phyloP scores from a whole-genome alignment of 164 flowering plant species.

The Santalum album region DNA sequence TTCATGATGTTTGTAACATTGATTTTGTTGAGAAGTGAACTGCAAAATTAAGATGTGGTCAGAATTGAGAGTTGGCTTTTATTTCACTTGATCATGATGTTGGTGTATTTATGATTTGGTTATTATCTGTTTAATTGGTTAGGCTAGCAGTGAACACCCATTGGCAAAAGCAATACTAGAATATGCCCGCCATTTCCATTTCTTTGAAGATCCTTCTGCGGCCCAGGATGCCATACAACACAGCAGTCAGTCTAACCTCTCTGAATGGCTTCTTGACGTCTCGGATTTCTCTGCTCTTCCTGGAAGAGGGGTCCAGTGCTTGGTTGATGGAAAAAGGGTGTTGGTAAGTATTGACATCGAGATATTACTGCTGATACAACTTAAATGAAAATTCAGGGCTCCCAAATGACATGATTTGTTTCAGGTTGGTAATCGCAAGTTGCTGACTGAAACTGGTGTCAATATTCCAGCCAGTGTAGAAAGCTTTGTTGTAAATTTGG shows the following conservation, averaged over 20 bases:
- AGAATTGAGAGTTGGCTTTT: too few relatives aligned
- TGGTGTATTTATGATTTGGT: conserved; percentile 2
- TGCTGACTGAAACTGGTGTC: conserved; percentile 66
- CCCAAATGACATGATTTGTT: conserved; percentile 10
- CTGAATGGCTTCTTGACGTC: conserved; percentile 83
- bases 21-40: too few relatives aligned
- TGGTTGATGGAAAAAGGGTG: conserved; percentile 45
- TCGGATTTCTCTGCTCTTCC: conserved; percentile 73
- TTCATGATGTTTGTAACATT: neutral
- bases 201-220: conserved; percentile 54
- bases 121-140: neutral
- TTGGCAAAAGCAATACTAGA: conserved; percentile 76
- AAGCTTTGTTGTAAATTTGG: conserved; percentile 64
- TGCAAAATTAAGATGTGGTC: neutral
- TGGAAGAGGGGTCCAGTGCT: conserved; percentile 84
- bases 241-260: conserved; percentile 21
- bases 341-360: conserved; percentile 43
- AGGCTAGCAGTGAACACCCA: conserved; percentile 99
- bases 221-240: conserved; percentile 24
- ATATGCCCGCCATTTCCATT: conserved; percentile 93
- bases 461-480: conserved; percentile 49
- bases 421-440: conserved; percentile 89
- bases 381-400: neutral
- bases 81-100: neutral
- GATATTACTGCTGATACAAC: too few relatives aligned